phyloP scores from a whole-genome alignment of 2,329 filamentous ascomycete species.

The Claviceps fusiformis region DNA sequence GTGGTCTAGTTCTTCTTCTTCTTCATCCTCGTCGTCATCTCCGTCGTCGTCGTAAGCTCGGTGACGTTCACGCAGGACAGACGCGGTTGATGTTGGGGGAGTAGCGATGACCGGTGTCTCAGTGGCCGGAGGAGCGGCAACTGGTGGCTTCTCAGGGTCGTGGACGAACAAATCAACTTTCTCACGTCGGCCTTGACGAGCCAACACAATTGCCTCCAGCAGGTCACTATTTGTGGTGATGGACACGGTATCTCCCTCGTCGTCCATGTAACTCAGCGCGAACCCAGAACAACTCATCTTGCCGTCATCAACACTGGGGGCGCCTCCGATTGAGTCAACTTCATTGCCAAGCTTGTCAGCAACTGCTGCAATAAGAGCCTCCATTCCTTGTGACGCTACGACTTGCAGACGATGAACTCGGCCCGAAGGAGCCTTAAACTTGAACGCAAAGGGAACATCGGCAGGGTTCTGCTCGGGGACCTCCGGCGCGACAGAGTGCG shows the following conservation, averaged over 20 bases:
- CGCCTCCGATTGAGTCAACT: conserved; percentile 69
- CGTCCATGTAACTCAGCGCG: conserved; percentile 88
- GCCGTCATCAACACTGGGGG: conserved; percentile 64
- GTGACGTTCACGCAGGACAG: conserved; percentile 37
- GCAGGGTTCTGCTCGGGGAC: conserved; percentile 42
- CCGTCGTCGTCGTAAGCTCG: conserved; percentile 35
- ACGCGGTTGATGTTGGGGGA: conserved; percentile 33
- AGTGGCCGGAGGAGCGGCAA: conserved; percentile 44
- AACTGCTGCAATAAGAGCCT: conserved; percentile 63
- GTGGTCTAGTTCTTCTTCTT: conserved; percentile 36
- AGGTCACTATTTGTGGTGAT: conserved; percentile 94
- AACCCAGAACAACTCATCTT: conserved; percentile 67
- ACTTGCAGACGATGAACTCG: conserved; percentile 89
- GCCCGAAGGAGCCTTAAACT: conserved; percentile 94
- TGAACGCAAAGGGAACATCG: conserved; percentile 85
- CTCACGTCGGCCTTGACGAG: conserved; percentile 62
- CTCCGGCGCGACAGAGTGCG: conserved; percentile 47
- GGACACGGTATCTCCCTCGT: conserved; percentile 91
- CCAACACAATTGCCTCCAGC: conserved; percentile 74
- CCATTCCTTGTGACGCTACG: conserved; percentile 64
- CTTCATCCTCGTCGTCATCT: conserved; percentile 36
- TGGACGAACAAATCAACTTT: conserved; percentile 98
- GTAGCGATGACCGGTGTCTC: conserved; percentile 29
- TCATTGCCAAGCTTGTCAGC: conserved; percentile 75
- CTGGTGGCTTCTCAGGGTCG: conserved; percentile 76